A percentile compares a stretch with the other conserved stretches of the same genome.
Evolutionary conservation across 2,329 filamentous ascomycete genomes (phyloP).

Genomic region (Cercospora sp.): DNA sequence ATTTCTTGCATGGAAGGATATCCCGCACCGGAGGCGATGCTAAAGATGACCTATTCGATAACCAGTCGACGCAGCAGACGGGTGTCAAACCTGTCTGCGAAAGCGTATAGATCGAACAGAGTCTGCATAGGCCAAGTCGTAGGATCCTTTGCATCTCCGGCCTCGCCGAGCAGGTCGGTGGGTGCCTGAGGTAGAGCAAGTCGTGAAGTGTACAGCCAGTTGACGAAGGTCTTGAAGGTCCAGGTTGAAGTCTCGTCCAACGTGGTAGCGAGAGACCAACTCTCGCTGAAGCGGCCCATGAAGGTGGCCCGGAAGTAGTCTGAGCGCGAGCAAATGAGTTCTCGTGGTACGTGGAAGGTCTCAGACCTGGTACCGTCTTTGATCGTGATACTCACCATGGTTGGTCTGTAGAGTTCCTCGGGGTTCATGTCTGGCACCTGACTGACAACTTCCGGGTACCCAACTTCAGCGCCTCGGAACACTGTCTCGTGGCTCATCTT

Average conservation of each 20-base stretch:
- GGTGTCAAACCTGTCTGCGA: slow-evolving; percentile 20
- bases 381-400: not conserved
- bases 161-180: not conserved
- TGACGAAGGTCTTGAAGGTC: slow-evolving; percentile 19
- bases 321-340: not conserved
- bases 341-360: not conserved
- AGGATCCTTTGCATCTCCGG: not conserved
- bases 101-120: slow-evolving; percentile 20
- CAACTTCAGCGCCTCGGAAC: too few relatives aligned
- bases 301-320: not conserved
- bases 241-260: slow-evolving; percentile 9
- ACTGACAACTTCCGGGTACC: not conserved
- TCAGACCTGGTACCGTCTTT: not conserved
- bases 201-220: slow-evolving; percentile 19
- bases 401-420: not conserved
- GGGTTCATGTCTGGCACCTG: slow-evolving; percentile 1
- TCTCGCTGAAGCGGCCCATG: not conserved
- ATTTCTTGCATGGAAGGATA: not conserved
- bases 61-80: slow-evolving; percentile 8
- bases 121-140: slow-evolving; percentile 12
- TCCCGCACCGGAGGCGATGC: not conserved
- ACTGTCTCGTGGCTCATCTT: too few relatives aligned
- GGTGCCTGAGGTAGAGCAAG: not conserved
- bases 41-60: slow-evolving; percentile 18
- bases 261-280: not conserved